Percentiles rank a stretch among this genome's conserved stretches.
phyloP scores from a whole-genome alignment of 2,329 filamentous ascomycete genomes.

The Didymella sp. region DNA sequence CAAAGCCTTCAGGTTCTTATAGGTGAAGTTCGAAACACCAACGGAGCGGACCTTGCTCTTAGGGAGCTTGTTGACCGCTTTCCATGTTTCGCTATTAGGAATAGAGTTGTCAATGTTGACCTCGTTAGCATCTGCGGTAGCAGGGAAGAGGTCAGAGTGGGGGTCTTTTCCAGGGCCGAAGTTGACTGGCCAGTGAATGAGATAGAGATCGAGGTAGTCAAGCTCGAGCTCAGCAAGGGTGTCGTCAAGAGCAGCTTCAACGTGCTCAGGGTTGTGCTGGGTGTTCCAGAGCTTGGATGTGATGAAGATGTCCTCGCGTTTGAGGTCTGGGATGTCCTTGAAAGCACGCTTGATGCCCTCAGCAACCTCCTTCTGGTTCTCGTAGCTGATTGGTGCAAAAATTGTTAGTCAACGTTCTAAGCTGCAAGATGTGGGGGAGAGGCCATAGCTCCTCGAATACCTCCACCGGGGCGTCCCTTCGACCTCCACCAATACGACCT shows the following conservation, averaged over 20 bases:
- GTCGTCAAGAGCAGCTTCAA: slow-evolving; percentile 74
- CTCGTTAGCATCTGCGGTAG: slow-evolving; percentile 62
- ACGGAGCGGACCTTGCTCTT: slow-evolving; percentile 48
- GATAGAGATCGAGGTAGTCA: slow-evolving; percentile 89
- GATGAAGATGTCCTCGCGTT: slow-evolving; percentile 44
- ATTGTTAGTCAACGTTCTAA: slow-evolving; percentile 28
- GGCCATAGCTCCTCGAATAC: slow-evolving; percentile 27
- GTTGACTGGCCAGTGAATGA: slow-evolving; percentile 87
- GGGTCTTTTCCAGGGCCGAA: slow-evolving; percentile 64
- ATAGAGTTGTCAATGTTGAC: slow-evolving; percentile 45
- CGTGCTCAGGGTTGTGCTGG: slow-evolving; percentile 75
- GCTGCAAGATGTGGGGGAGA: slow-evolving; percentile 2
- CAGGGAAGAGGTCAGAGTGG: slow-evolving; percentile 40
- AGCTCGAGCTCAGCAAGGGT: slow-evolving; percentile 78
- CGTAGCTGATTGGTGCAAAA: slow-evolving; percentile 41
- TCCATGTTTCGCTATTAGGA: slow-evolving; percentile 42
- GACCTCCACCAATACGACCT: slow-evolving; percentile 10
- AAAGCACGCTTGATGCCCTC: slow-evolving; percentile 41
- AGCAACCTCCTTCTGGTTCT: slow-evolving; percentile 44
- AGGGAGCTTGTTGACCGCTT: slow-evolving; percentile 50
- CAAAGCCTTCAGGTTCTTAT: slow-evolving; percentile 57
- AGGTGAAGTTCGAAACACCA: slow-evolving; percentile 44
- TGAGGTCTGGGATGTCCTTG: slow-evolving; percentile 35
- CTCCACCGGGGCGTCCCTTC: slow-evolving; percentile 27
- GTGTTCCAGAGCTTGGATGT: slow-evolving; percentile 93